Evolutionary conservation across 768 basidiomycete genomes (phyloP), one percentile per base, ranked within the genome.

Genomic region (Exidia glandulosa): DNA sequence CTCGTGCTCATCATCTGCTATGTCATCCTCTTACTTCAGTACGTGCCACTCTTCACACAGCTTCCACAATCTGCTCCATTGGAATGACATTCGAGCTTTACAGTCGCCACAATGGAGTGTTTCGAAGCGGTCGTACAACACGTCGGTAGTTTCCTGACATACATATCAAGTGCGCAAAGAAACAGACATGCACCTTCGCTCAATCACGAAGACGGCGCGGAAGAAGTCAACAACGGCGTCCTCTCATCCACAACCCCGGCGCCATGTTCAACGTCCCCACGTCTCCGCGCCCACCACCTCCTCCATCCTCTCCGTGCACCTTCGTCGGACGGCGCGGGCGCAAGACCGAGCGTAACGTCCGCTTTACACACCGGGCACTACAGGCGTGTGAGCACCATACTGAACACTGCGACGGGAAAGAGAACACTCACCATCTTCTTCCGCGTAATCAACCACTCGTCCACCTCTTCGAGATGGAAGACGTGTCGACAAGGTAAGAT

Each of bases 401-500:
- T 4, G 36, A 34, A 30, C 9, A 23, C 41, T 6, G 19, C 29
- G 3, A 57, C 13, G 23, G 33, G 48, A 32, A 50, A 55, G 29
- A 67, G 31, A 32, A 37, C 14, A 77, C 87, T 68, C 67, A 94
- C 94, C 71, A 95, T 73, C 76, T 96, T 96, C 77, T 94, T 91
- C 71, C 90, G 83, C 62, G 88, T 84, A 59, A 94, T 86, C 61
- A 98, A 74, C 95, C 95, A 98, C 63, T 87, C 81, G 69, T 94
- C 92, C 37, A 96, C 83, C 70, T 97, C 95, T 34, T 86, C 80
- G 50, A 90, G 80, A 72, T 98, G 95, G 74, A 96, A 98, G 58
- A 98, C 85, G 70, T 98, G 95, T 54, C 89, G 87, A 67, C 95
- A 98, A 1, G 95, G 95, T 41, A 97, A 70, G 57, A 94, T 90